A percentile compares a stretch with the other conserved stretches of the same genome.
Evolutionary conservation across 768 basidiomycete genomes (phyloP).

Genomic region (Lactarius vividus): DNA sequence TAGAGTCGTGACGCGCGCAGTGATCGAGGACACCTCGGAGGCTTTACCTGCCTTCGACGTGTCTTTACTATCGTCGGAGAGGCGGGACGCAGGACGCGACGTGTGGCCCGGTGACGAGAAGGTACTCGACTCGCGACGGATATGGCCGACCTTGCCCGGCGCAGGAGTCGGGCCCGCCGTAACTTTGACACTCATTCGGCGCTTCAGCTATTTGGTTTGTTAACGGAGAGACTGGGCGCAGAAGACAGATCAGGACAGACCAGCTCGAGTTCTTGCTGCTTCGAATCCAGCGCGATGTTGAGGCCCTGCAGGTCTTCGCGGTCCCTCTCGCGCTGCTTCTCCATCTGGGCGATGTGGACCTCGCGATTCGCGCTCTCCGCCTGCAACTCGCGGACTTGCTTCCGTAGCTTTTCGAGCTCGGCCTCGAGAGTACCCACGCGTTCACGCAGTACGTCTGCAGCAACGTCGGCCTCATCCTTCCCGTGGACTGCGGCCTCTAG

Average conservation of each 20-base stretch:
- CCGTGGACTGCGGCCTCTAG: constrained; percentile 51
- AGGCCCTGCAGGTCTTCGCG: constrained; percentile 80
- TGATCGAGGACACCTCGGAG: constrained; percentile 6
- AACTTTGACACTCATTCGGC: constrained; percentile 24
- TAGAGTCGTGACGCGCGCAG: constrained; percentile 20
- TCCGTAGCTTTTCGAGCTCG: constrained; percentile 58
- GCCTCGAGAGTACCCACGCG: constrained; percentile 48
- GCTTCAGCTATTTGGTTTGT: constrained; percentile 12
- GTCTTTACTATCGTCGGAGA: constrained; percentile 25
- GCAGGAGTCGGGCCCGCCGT: constrained; percentile 23
- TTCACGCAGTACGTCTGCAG: constrained; percentile 48
- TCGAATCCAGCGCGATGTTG: constrained; percentile 89
- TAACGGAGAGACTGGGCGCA: no score
- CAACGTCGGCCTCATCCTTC: constrained; percentile 56
- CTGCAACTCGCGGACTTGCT: constrained; percentile 67
- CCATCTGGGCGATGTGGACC: constrained; percentile 69
- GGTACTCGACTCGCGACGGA: constrained; percentile 26
- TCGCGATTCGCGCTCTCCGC: constrained; percentile 85
- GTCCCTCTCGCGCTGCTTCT: constrained; percentile 61
- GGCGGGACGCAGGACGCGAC: constrained; percentile 26
- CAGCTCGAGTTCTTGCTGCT: constrained; percentile 91
- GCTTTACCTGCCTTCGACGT: constrained; percentile 21
- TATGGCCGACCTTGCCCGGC: constrained; percentile 17
- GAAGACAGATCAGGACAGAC: constrained; percentile 44
- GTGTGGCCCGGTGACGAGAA: constrained; percentile 16